Conservation (phyloP, 192 early-diverging fungal species). For the Chytriomyces sp. region DNA sequence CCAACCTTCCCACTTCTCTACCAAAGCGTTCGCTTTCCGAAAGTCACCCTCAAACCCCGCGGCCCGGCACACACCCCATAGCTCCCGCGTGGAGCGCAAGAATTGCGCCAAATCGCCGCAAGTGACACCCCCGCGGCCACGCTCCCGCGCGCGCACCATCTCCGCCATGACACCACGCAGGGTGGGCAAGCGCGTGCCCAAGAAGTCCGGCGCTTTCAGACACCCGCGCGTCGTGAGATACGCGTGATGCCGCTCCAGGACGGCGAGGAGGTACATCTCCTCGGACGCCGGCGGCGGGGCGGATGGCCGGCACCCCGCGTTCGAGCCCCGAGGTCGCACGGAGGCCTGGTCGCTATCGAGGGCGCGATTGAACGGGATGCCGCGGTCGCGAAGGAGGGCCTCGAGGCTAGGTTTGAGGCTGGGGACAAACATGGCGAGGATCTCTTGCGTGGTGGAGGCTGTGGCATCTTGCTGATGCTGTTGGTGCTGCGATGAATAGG, state of each 20-base stretch:
- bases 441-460: too few species aligned
- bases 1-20: background rate
- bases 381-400: background rate
- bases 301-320: too few species aligned
- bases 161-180: background rate
- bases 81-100: background rate
- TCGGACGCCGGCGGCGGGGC: too few species aligned
- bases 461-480: too few species aligned
- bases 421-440: background rate
- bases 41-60: background rate
- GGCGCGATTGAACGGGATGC: too few species aligned
- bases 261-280: background rate
- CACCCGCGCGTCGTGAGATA: background rate
- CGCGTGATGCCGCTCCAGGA: background rate
- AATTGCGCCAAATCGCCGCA: background rate
- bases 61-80: background rate
- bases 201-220: background rate
- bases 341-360: too few species aligned
- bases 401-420: background rate
- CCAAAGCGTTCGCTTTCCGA: background rate
- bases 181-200: background rate
- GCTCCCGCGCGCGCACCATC: background rate
- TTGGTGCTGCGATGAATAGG: too few species aligned
- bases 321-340: too few species aligned
- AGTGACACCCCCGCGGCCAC: background rate